Evolutionary conservation across 768 basidiomycete species (phyloP).

Genomic region (Daedaleopsis sinensis): DNA sequence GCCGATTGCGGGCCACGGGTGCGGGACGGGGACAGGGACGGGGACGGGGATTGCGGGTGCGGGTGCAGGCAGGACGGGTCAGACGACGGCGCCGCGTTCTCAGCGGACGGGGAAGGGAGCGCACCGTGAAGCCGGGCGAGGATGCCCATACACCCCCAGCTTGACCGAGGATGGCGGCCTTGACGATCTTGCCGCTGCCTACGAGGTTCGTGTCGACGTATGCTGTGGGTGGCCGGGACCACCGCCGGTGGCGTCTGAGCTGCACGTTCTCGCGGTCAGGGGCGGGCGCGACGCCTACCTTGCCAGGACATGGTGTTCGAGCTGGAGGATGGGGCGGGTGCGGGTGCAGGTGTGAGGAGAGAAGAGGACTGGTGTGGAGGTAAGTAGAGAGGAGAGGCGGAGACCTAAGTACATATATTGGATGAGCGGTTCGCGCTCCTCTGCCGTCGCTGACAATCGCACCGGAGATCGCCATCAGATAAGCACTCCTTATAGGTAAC

Average conservation of each 20-base stretch:
- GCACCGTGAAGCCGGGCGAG: conserved; percentile 58
- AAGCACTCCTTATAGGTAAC: conserved; percentile 8
- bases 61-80: not conserved
- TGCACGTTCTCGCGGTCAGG: not conserved
- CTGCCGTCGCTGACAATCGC: conserved; percentile 12
- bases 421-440: not conserved
- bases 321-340: conserved; percentile 8
- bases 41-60: no score
- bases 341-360: conserved; percentile 12
- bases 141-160: conserved; percentile 80
- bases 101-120: conserved; percentile 24
- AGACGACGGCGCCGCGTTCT: not conserved
- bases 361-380: not conserved
- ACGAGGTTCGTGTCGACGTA: conserved; percentile 85
- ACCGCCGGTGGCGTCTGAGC: not conserved
- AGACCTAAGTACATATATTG: not conserved
- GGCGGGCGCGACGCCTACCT: conserved; percentile 39
- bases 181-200: conserved; percentile 68
- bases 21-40: no score
- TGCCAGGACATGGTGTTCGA: conserved; percentile 67
- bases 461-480: conserved; percentile 30
- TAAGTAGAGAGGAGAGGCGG: conserved; percentile 4
- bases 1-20: no score
- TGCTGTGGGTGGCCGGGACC: conserved; percentile 42
- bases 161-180: conserved; percentile 77